phyloP scores from a whole-genome alignment of 129 eudicot species.

The Tagetes patula region DNA sequence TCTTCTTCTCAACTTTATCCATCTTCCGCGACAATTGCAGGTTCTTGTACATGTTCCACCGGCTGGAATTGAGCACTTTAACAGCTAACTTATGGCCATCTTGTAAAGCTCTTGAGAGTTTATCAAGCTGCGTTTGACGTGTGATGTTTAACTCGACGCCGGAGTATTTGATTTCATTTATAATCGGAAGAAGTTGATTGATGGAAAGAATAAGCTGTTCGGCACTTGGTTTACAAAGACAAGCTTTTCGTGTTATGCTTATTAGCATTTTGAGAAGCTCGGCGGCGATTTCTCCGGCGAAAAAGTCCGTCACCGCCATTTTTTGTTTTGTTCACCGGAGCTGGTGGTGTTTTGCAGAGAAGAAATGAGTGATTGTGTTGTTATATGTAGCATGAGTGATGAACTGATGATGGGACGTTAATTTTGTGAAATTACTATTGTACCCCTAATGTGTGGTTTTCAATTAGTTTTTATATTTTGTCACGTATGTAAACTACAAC shows the following conservation, averaged over 20 bases:
- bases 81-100: conserved; percentile 60
- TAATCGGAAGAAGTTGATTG: conserved; percentile 68
- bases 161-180: conserved; percentile 74
- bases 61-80: conserved; percentile 57
- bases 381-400: conserved; percentile 1
- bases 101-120: conserved; percentile 50
- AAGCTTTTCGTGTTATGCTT: conserved; percentile 52
- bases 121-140: conserved; percentile 81
- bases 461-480: too few relatives aligned
- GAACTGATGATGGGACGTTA: conserved; percentile 19
- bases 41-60: conserved; percentile 87
- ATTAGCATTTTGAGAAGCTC: conserved; percentile 75
- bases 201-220: conserved; percentile 53
- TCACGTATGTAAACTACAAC: too few relatives aligned
- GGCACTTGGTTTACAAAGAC: conserved; percentile 61
- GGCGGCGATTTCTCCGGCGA: conserved; percentile 89
- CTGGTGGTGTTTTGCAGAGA: not conserved
- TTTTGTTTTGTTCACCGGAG: not conserved
- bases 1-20: conserved; percentile 76
- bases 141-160: conserved; percentile 66
- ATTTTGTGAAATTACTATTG: not conserved
- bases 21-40: conserved; percentile 56
- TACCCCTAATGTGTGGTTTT: not conserved
- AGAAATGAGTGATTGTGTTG: conserved; percentile 13
- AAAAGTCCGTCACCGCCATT: conserved; percentile 72